Base-by-base conservation (phyloP, 306 rosid genomes). In the Betula pendula region DNA sequence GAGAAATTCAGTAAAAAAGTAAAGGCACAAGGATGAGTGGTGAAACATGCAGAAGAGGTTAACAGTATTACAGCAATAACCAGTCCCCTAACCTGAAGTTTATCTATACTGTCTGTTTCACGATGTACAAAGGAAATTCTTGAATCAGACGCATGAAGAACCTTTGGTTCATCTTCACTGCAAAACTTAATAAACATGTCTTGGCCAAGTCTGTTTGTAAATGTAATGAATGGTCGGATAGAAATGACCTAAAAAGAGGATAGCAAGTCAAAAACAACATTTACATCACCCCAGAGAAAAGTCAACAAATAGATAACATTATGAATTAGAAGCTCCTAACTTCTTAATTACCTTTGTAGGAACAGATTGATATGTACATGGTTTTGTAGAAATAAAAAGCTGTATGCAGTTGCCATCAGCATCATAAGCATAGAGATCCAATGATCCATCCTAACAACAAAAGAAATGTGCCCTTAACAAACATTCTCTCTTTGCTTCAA, bases 151-250 rank as follows among this genome's bases (percentile, higher is more conserved):
- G 87, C 85, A 80, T 9, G 91, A 75, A 95, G 91, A 84, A 92
- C 79, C 82, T 95, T 95, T 38, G 92, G 94, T 79, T 84, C 94
- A 78, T 95, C 99, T 83, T 89, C 97, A 59, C 67, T 62, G 79
- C 89, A 84, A 78, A 90, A 81, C 89, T 91, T 95, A 55, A 95
- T 79, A 78, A 77, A 86, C 80, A 92, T 77, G 79, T 92, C 92
- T 76, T 73, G 89, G 82, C 99, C 99, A 87, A 91, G 75, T 83
- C 99, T 91, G 81, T 95, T 95, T 70, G 99, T 95, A 84, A 95
- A 90, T 70, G 97, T 95, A 92, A 92, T 88, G 80, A 79, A 95
- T 53, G 99, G 97, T 43, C 97, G 93, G 77, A 95, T 75, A 62
- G 88, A 84, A 50, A 95, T 88, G 29, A 95, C 90, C 99, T 95